These are phyloP conservation scores for Podosphaera xanthii DNA, from an alignment of 2,329 filamentous ascomycete species.

Conservation along the genomic window DNA sequence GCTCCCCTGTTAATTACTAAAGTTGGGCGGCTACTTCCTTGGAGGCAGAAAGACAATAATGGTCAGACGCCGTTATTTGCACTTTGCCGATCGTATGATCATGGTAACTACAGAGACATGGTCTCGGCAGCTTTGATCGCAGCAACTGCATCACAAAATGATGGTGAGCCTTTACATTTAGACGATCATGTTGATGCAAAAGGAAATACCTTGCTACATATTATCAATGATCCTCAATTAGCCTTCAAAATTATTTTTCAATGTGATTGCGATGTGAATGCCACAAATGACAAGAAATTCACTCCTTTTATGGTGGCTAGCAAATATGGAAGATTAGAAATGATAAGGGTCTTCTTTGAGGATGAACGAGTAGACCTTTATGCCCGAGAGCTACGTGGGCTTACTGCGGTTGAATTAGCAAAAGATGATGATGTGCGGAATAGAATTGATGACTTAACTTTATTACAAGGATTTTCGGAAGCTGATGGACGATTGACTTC, in stretches of 20 bases:
- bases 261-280: conserved; percentile 91
- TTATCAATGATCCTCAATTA: conserved; percentile 67
- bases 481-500: conserved; percentile 68
- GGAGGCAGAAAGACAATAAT: conserved; percentile 82
- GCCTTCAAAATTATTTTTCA: conserved; percentile 52
- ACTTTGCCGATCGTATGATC: conserved; percentile 84
- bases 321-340: conserved; percentile 89
- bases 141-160: conserved; percentile 51
- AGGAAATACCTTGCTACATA: conserved; percentile 87
- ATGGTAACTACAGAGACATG: conserved; percentile 70
- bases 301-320: conserved; percentile 95
- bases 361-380: conserved; percentile 73
- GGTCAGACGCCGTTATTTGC: conserved; percentile 96
- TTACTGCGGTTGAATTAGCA: conserved; percentile 86
- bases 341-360: conserved; percentile 69
- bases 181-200: conserved; percentile 85
- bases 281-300: conserved; percentile 82
- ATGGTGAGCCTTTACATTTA: conserved; percentile 60
- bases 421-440: conserved; percentile 97
- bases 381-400: conserved; percentile 61
- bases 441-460: conserved; percentile 76
- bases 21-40: conserved; percentile 60
- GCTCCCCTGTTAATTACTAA: conserved; percentile 56
- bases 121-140: conserved; percentile 58
- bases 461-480: conserved; percentile 52